phyloP scores from a whole-genome alignment of 169 alveolate species.

The Babesia gibsoni region DNA sequence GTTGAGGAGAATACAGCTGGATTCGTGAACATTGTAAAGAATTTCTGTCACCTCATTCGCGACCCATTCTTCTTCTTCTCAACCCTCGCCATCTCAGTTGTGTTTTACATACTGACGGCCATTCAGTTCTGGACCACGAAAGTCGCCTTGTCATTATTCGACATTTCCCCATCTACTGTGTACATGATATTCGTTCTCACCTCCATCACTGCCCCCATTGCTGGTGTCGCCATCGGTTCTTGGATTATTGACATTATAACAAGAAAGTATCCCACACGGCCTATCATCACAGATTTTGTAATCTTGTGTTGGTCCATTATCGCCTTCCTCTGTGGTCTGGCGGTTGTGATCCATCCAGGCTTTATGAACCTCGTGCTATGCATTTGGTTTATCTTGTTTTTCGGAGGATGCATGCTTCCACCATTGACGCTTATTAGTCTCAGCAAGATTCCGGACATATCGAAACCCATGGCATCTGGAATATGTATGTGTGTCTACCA shows the following conservation, averaged over 20 bases:
- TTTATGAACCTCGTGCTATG: constrained; percentile 14
- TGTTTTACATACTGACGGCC: constrained; percentile 85
- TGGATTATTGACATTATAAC: constrained; percentile 78
- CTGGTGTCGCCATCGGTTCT: constrained; percentile 84
- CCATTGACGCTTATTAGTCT: constrained; percentile 39
- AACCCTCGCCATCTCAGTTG: constrained; percentile 60
- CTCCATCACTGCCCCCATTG: constrained; percentile 81
- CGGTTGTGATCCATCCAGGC: neutral
- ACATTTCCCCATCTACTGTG: constrained; percentile 65
- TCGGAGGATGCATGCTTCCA: constrained; percentile 54
- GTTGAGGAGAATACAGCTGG: neutral
- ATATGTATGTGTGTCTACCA: constrained; percentile 53
- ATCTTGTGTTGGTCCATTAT: constrained; percentile 36
- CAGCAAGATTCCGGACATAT: constrained; percentile 15
- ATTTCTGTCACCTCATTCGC: constrained; percentile 63
- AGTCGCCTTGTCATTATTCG: constrained; percentile 56
- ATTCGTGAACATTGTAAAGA: constrained; percentile 53
- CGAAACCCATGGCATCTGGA: constrained; percentile 54
- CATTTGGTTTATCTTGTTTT: constrained; percentile 43
- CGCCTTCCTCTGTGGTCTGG: constrained; percentile 7
- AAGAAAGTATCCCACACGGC: constrained; percentile 66
- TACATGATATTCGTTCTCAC: constrained; percentile 73
- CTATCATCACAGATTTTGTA: constrained; percentile 15
- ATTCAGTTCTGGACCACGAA: constrained; percentile 88
- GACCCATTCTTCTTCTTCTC: constrained; percentile 71